Percentiles rank a stretch among this genome's conserved stretches.
phyloP scores from a whole-genome alignment of 768 basidiomycete genomes.

The Calocybe cyanea region DNA sequence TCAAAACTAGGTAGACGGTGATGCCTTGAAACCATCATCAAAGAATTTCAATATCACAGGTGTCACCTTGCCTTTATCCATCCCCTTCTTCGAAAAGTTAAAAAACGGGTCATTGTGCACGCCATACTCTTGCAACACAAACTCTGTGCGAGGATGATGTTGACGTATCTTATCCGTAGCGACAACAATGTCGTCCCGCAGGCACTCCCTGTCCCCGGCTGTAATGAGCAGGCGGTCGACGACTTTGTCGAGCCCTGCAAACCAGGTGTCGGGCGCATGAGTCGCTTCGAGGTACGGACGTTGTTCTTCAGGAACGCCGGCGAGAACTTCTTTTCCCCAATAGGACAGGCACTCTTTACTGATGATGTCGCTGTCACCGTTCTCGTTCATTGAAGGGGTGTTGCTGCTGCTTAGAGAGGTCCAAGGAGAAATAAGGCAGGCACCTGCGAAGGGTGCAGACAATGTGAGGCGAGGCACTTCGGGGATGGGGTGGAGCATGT shows the following conservation, averaged over 20 bases:
- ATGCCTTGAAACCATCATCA: neutral
- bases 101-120: slow-evolving; percentile 34
- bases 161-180: slow-evolving; percentile 21
- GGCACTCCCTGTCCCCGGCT: slow-evolving; percentile 29
- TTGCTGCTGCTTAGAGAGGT: slow-evolving; percentile 14
- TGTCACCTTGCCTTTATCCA: slow-evolving; percentile 18
- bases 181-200: slow-evolving; percentile 28
- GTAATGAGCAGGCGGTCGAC: slow-evolving; percentile 33
- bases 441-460: slow-evolving; percentile 17
- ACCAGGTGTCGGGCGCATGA: slow-evolving; percentile 29
- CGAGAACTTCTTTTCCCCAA: slow-evolving; percentile 16
- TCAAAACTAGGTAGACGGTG: neutral
- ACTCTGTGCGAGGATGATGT: slow-evolving; percentile 13
- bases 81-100: slow-evolving; percentile 24
- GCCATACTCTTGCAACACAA: slow-evolving; percentile 28
- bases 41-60: slow-evolving; percentile 17
- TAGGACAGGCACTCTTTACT: slow-evolving; percentile 6
- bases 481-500: slow-evolving; percentile 25
- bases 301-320: slow-evolving; percentile 19
- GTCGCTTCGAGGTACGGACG: slow-evolving; percentile 28
- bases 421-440: slow-evolving; percentile 32
- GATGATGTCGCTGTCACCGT: slow-evolving; percentile 17
- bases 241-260: slow-evolving; percentile 24
- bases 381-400: slow-evolving; percentile 10
- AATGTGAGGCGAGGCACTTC: slow-evolving; percentile 14